Evolutionary conservation across 2,329 filamentous ascomycete genomes (phyloP), one percentile per base, ranked within the genome.

Genomic region (Phyllosticta citrichinensis): DNA sequence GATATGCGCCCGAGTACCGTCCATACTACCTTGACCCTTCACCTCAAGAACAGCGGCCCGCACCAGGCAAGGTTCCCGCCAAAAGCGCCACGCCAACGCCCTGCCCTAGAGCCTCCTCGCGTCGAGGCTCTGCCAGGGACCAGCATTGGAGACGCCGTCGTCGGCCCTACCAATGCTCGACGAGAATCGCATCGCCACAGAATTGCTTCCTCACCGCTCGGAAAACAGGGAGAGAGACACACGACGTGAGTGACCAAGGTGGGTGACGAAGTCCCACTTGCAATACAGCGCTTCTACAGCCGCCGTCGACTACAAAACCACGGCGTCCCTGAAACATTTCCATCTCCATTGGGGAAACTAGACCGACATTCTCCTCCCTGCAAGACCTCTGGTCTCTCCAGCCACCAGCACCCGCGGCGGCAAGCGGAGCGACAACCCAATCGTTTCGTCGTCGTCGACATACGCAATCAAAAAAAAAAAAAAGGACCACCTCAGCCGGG

Each of bases 81-180:
- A 30, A 30, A 10, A 30, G 27, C 27, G 27, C 27, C 27, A 30
- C 27, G 35, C 35, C 52, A 35, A 25, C 52, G 52, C 25, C 30
- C 17, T 47, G 12, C 20, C 40, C 11, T n/a, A 25, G 40, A n/a
- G 12, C 56, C 25, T 33, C 58, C 58, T 60, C 58, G 58, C 58
- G 24, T 60, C 58, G 58, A 60, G 58, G 58, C 58, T 60, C 58
- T 55, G 52, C 58, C 40, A n/a, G 40, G 40, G 40, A 47, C 40
- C 14, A 47, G 40, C 40, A 12, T 47, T 14, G 14, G n/a, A 47
- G 40, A 12, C 14, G 6, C 6, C 2, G 14, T n/a, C 6, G 40
- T 47, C 40, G 40, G 40, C 40, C 40, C 40, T 47, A 47, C 40
- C 27, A 30, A 30, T 30, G 27, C 9, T 30, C 9, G 27, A 30